Evolutionary conservation across 2,329 filamentous ascomycete species (phyloP), one percentile per base, ranked within the genome.

Genomic region (Coleophoma eucalyptorum): DNA sequence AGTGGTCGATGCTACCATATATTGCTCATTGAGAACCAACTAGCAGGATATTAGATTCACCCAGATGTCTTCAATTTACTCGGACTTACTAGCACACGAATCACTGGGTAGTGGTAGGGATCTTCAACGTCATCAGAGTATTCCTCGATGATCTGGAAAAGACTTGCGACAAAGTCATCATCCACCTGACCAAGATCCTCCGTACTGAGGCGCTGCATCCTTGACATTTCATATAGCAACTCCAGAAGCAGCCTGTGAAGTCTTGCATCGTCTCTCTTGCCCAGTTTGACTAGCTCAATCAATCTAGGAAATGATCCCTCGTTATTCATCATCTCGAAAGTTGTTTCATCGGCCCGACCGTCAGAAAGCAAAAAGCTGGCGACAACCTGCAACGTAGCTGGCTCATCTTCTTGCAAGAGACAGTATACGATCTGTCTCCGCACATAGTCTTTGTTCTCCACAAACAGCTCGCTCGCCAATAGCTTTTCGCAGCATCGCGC

Each of bases 11-110:
- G 83, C 77, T 50, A 97, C 85, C 89, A 99, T 96, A 70, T 97
- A 99, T 70, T 99, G 94, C 69, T 99, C 94, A 69, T 99, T 99
- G 57, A 99, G 73, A 26, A 97, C 92, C 61, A 99, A 81, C 90
- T 96, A 58, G 46, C 26, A 26, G 6, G 26, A 26, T 26, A 5
- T 26, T 26, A 26, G 26, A 26, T 26, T 26, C 26, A 8, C 26
- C 26, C 2, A 26, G 6, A 26, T 2, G 6, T 3, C 26, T 26
- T 26, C 10, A 8, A 26, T 26, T 6, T 26, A 26, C 26, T 26
- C 26, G 20, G 43, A 74, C 85, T 67, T 71, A 96, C 91, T 71
- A 99, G 69, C 46, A 97, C 92, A 57, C 92, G 83, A 64, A 99
- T 97, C 43, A 97, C 87, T 5, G 90, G 88, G 67, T 97, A 97